Base-by-base conservation (phyloP, 2,329 filamentous ascomycete genomes). In the Neurospora crassa region DNA sequence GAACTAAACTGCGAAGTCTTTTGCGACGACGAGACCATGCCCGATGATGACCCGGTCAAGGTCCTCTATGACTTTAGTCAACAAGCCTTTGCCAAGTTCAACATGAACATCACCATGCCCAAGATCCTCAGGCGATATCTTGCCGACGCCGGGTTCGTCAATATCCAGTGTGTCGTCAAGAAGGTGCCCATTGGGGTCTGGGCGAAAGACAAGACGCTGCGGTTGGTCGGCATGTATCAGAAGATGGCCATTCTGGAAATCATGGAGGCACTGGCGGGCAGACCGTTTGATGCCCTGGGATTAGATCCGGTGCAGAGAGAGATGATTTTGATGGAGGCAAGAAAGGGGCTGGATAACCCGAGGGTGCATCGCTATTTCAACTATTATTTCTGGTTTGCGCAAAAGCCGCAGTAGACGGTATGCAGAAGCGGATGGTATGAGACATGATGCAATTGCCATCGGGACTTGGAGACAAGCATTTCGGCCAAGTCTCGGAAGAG, bases 261-360 rank as follows among this genome's bases (percentile, higher is more conserved):
- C 7, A 68, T 75, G 71, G 70, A 72, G 20, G 68, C 68, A 1
- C n/a, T 75, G 1, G 63, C 70, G 6, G 72, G 71, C 3, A 47
- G 73, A 1, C 73, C 73, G 2, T 73, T 75, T 59, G 67, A 53
- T 6, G 73, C 71, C 2, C 29, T 75, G 11, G 74, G 83, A 79
- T 87, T 89, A 79, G 88, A 89, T 0, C 88, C 88, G 72, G 89
- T 89, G 0, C 86, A 88, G 1, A 88, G 81, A 86, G 86, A 90
- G 40, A 86, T 88, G 0, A 84, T 83, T 3, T 16, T 74, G 18
- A 71, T 71, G 5, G 41, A 73, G 16, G 72, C 73, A 0, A 72
- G 73, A 83, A 24, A 69, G 29, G 69, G 45, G 2, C 16, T 75
- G 16, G 67, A 67, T 6, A 69, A 75, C 40, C 68, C 29, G 2